Evolutionary conservation across 306 rosid genomes (phyloP).

Genomic region (Acacia confusa): DNA sequence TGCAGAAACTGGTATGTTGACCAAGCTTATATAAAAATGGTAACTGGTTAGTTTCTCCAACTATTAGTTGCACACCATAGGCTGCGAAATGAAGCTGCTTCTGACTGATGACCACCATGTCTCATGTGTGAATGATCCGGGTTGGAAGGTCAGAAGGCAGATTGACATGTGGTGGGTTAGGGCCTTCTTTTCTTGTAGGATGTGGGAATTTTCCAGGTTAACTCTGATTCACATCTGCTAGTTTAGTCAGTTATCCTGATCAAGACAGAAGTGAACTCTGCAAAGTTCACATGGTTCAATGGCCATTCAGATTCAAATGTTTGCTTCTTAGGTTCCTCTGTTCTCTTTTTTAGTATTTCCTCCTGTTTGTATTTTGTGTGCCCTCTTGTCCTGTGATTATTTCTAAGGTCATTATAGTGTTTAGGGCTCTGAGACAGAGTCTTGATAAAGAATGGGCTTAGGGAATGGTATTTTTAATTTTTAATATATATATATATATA

Average conservation of each 20-base stretch:
- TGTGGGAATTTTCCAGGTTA: constrained; percentile 9
- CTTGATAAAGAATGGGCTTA: constrained; percentile 5
- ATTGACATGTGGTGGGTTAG: constrained; percentile 6
- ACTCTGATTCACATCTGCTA: neutral
- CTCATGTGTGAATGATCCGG: constrained; percentile 8
- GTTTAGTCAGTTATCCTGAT: no score
- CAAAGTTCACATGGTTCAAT: constrained; percentile 14
- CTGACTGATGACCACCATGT: constrained; percentile 1
- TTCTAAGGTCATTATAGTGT: neutral
- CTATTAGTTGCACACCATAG: constrained; percentile 1
- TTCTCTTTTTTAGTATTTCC: constrained; percentile 14
- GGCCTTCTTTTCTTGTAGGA: neutral
- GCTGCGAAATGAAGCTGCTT: neutral
- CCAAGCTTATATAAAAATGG: neutral
- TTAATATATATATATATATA: no score
- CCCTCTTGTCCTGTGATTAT: constrained; percentile 14
- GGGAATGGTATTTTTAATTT: neutral
- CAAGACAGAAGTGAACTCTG: neutral
- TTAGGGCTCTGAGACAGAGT: neutral
- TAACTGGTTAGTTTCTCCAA: constrained; percentile 19
- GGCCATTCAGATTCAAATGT: neutral
- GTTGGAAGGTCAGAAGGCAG: constrained; percentile 1
- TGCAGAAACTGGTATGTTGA: neutral
- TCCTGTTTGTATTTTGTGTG: constrained; percentile 5
- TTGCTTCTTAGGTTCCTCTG: constrained; percentile 22